A percentile compares a stretch with the other conserved stretches of the same genome.
Evolutionary conservation across 75 land plant genomes (phyloP).

Genomic region (Sequoiadendron giganteum): DNA sequence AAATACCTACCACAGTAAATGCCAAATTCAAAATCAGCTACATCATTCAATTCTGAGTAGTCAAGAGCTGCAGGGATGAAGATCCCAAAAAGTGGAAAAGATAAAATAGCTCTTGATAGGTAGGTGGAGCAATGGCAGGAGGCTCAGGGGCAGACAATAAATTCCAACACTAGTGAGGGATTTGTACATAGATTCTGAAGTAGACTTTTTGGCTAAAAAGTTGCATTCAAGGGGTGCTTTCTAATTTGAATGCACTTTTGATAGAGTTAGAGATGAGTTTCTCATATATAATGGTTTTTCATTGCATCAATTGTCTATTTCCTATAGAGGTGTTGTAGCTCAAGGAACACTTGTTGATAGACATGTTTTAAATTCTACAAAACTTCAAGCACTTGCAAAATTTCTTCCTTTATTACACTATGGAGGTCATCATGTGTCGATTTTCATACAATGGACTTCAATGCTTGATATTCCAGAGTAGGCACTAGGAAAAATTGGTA

Average conservation of each 20-base stretch:
- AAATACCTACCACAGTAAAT: too few species aligned
- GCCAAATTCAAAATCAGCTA: too few species aligned
- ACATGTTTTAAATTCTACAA: constrained; percentile 79
- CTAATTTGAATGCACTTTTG: constrained; percentile 84
- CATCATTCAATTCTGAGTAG: too few species aligned
- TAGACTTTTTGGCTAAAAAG: constrained; percentile 64
- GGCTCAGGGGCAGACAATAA: too few species aligned
- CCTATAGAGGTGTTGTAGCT: too few species aligned
- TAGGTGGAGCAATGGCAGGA: too few species aligned
- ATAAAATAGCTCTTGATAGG: too few species aligned
- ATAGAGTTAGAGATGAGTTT: constrained; percentile 82
- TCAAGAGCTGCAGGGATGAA: too few species aligned
- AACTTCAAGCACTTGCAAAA: constrained; percentile 82
- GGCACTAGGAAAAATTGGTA: constrained; percentile 83
- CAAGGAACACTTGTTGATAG: constrained; percentile 57
- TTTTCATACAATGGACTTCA: constrained; percentile 98
- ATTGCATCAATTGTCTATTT: too few species aligned
- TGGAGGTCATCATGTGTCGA: constrained; percentile 83
- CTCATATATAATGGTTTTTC: constrained; percentile 77
- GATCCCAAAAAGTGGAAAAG: too few species aligned
- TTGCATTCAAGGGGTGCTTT: constrained; percentile 74
- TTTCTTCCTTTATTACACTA: constrained; percentile 66
- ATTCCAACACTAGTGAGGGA: constrained; percentile 89
- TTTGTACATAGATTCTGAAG: constrained; percentile 73
- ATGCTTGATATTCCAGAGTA: constrained; percentile 99